These are phyloP conservation scores for Citropsis articulata DNA, from an alignment of 345 rosid species.

Conservation along the genomic window DNA sequence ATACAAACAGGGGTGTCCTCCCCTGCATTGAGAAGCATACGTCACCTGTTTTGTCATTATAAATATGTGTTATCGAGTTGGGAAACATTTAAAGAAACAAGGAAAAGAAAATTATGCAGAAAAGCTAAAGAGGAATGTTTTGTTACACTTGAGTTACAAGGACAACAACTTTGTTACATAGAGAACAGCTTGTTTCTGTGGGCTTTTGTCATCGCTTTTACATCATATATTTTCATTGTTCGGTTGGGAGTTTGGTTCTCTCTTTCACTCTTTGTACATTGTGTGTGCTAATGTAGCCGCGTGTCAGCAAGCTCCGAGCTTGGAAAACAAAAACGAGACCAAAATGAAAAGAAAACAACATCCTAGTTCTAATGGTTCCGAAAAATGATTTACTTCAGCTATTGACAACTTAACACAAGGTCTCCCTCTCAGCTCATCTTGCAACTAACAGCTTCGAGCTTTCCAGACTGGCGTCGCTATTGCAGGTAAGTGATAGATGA, in stretches of 20 bases:
- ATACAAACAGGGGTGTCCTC: too few relatives aligned
- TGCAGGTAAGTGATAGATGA: background rate
- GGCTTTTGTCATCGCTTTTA: conserved; percentile 10
- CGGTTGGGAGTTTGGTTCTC: background rate
- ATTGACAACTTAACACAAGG: background rate
- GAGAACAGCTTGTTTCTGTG: background rate
- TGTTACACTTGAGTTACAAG: too few relatives aligned
- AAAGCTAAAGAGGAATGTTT: too few relatives aligned
- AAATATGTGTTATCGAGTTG: too few relatives aligned
- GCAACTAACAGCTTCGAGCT: conserved; percentile 6
- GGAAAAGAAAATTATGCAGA: too few relatives aligned
- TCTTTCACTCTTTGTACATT: conserved; percentile 17
- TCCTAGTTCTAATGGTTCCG: background rate
- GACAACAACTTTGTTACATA: conserved; percentile 1
- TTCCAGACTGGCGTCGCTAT: background rate
- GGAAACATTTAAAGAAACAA: too few relatives aligned
- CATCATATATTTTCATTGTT: background rate
- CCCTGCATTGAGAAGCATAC: too few relatives aligned
- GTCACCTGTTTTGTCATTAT: too few relatives aligned
- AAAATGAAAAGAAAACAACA: background rate
- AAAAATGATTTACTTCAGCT: conserved; percentile 3
- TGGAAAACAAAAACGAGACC: background rate
- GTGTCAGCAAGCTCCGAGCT: conserved; percentile 8
- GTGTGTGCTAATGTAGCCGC: background rate
- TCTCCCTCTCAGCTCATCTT: background rate